A percentile compares a stretch with the other conserved stretches of the same genome.
Evolutionary conservation across 257 asterid species (phyloP).

Genomic region (Parsonsia alboflavescens): DNA sequence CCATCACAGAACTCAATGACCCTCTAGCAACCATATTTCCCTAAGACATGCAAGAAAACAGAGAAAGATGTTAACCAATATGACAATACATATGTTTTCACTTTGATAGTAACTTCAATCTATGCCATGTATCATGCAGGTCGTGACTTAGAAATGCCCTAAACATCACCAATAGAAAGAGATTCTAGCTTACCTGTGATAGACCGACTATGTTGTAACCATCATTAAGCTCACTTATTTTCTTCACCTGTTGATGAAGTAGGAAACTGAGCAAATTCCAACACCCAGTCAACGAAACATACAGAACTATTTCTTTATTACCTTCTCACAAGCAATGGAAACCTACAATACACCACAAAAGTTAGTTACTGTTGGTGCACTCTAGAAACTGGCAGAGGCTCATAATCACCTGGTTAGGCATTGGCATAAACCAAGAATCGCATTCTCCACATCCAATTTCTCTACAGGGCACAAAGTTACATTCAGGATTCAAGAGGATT

Average conservation of each 20-base stretch:
- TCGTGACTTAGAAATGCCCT: not conserved
- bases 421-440: slow-evolving; percentile 91
- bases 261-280: slow-evolving; percentile 20
- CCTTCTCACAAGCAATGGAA: slow-evolving; percentile 80
- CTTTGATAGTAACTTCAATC: too few relatives aligned
- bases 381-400: not conserved
- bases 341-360: slow-evolving; percentile 35
- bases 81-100: too few relatives aligned
- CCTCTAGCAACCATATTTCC: slow-evolving; percentile 87
- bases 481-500: not conserved
- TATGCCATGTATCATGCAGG: not conserved
- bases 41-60: slow-evolving; percentile 31
- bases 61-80: slow-evolving; percentile 5
- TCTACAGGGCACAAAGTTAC: slow-evolving; percentile 24
- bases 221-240: slow-evolving; percentile 59
- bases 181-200: slow-evolving; percentile 56
- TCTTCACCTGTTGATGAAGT: slow-evolving; percentile 55
- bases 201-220: slow-evolving; percentile 77
- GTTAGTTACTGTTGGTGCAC: not conserved
- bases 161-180: not conserved
- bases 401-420: slow-evolving; percentile 49
- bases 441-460: slow-evolving; percentile 84
- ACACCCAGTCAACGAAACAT: slow-evolving; percentile 18
- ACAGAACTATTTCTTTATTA: slow-evolving; percentile 26
- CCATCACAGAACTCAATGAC: slow-evolving; percentile 72